phyloP scores from a whole-genome alignment of 2,329 filamentous ascomycete genomes.

The Dryadomyces quercus-mongolicae region DNA sequence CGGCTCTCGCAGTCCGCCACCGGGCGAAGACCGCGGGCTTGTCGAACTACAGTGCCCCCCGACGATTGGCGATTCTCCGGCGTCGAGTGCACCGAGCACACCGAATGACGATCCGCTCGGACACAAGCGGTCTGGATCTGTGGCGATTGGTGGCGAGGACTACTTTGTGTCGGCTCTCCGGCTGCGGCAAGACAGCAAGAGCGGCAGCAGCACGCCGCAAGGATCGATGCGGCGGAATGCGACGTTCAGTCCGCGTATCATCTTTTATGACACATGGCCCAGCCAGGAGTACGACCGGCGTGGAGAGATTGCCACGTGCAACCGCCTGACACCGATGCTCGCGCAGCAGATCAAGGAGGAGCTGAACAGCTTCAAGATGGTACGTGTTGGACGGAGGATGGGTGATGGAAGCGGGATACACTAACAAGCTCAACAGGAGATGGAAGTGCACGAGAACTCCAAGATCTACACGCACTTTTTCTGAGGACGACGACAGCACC shows the following conservation, averaged over 20 bases:
- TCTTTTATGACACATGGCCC: slow-evolving; percentile 95
- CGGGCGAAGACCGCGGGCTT: slow-evolving; percentile 35
- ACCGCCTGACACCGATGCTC: slow-evolving; percentile 89
- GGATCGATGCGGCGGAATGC: slow-evolving; percentile 49
- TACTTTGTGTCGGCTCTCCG: slow-evolving; percentile 76
- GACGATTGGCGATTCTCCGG: slow-evolving; percentile 62
- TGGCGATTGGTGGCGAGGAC: slow-evolving; percentile 70
- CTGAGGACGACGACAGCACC: slow-evolving; percentile 38
- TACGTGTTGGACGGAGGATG: slow-evolving; percentile 24
- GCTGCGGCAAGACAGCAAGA: slow-evolving; percentile 65
- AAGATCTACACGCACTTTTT: slow-evolving; percentile 99
- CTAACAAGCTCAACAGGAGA: slow-evolving; percentile 52
- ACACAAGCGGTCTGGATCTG: slow-evolving; percentile 55
- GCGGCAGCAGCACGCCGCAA: slow-evolving; percentile 66
- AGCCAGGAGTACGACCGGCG: slow-evolving; percentile 91
- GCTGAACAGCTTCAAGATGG: slow-evolving; percentile 99
- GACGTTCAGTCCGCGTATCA: slow-evolving; percentile 81
- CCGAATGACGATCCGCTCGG: slow-evolving; percentile 64
- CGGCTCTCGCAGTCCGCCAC: slow-evolving; percentile 48
- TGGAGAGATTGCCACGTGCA: slow-evolving; percentile 94
- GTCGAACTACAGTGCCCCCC: slow-evolving; percentile 49
- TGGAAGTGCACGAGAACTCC: slow-evolving; percentile 98
- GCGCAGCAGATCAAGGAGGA: slow-evolving; percentile 99
- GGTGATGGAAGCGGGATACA: no score
- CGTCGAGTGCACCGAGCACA: slow-evolving; percentile 77